Evolutionary conservation across 2,329 filamentous ascomycete species (phyloP).

Genomic region (Aspergillus fischeri): DNA sequence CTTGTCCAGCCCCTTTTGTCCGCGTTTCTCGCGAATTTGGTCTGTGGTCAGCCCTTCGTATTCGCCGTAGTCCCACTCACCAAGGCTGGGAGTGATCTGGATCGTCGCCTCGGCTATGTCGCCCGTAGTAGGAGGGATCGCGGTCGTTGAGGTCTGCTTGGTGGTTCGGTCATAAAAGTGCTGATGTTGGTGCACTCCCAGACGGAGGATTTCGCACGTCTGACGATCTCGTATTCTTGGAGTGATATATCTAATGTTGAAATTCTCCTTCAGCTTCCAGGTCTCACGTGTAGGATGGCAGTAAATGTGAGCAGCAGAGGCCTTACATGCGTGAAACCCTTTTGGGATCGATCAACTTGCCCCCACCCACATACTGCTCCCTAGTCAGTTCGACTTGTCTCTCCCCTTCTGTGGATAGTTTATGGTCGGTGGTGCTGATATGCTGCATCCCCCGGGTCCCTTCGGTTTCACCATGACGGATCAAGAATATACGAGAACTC

Average conservation of each 20-base stretch:
- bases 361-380: slow-evolving; percentile 45
- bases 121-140: background rate
- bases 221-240: slow-evolving; percentile 40
- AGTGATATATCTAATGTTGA: slow-evolving; percentile 37
- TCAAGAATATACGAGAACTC: slow-evolving; percentile 29
- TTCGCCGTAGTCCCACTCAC: slow-evolving; percentile 61
- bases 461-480: slow-evolving; percentile 44
- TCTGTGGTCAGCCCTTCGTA: slow-evolving; percentile 56
- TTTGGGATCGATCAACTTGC: slow-evolving; percentile 50
- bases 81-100: slow-evolving; percentile 45
- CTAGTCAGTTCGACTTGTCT: slow-evolving; percentile 46
- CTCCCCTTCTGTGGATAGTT: slow-evolving; percentile 39
- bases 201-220: slow-evolving; percentile 47
- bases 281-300: background rate
- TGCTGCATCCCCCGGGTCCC: slow-evolving; percentile 47
- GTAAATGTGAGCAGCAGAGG: background rate
- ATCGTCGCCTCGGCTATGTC: slow-evolving; percentile 22
- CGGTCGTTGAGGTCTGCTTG: background rate
- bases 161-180: background rate
- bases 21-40: slow-evolving; percentile 49
- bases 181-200: slow-evolving; percentile 24
- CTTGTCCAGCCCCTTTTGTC: slow-evolving; percentile 46
- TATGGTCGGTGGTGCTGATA: slow-evolving; percentile 44
- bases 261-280: background rate
- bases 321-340: slow-evolving; percentile 41